Conservation (phyloP, 163 green algal species). For the Scenedesmus sp. region DNA sequence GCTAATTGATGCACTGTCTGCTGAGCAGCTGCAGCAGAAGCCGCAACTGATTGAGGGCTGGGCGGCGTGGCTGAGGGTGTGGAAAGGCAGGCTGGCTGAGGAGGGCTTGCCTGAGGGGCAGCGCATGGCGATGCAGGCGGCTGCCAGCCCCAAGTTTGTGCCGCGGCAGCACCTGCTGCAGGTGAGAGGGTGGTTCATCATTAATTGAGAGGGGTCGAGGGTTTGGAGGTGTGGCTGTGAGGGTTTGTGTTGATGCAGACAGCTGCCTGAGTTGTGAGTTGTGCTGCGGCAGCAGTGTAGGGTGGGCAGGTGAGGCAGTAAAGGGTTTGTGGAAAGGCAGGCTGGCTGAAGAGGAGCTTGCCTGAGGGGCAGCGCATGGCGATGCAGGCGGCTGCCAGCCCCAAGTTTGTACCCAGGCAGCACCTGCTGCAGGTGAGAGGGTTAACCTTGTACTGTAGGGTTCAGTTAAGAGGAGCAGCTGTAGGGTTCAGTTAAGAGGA, state of each 20-base stretch:
- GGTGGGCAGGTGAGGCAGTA: no score
- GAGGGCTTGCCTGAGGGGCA: slow-evolving; percentile 65
- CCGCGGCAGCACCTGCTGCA: slow-evolving; percentile 90
- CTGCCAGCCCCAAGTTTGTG: slow-evolving; percentile 84
- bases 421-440: slow-evolving; percentile 81
- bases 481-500: no score
- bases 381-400: slow-evolving; percentile 76
- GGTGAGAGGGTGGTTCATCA: slow-evolving; percentile 1
- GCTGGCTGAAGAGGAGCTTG: slow-evolving; percentile 51
- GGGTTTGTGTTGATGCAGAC: neutral
- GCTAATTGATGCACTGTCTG: slow-evolving; percentile 49
- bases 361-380: slow-evolving; percentile 57
- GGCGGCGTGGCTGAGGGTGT: slow-evolving; percentile 70
- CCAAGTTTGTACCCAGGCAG: slow-evolving; percentile 88
- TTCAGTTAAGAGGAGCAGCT: no score
- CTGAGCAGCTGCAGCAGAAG: slow-evolving; percentile 61
- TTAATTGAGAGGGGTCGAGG: neutral
- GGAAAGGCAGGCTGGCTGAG: slow-evolving; percentile 58
- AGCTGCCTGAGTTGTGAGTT: no score
- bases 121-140: slow-evolving; percentile 67
- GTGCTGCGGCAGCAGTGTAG: no score
- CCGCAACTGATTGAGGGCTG: slow-evolving; percentile 61
- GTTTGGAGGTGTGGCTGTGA: neutral
- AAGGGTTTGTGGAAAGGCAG: no score
- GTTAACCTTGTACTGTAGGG: neutral